Percentiles rank a stretch among this genome's conserved stretches.
These are phyloP conservation scores for Hypoxylon fragiforme DNA, from an alignment of 495 filamentous ascomycete species.

Conservation along the genomic window DNA sequence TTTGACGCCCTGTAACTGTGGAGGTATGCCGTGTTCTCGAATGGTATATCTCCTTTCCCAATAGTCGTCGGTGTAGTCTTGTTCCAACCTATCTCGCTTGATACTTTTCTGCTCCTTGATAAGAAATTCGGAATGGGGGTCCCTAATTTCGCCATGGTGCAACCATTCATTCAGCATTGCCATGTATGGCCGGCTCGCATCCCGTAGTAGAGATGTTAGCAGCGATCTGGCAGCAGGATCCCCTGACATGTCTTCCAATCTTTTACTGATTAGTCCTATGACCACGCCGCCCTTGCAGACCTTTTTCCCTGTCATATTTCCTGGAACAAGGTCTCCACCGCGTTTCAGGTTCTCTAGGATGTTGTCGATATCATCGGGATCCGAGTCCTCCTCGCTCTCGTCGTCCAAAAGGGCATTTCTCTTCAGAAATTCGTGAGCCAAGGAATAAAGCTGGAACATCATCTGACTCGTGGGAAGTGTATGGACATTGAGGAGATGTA, in stretches of 20 bases:
- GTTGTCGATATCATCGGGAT: constrained; percentile 71
- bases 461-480: constrained; percentile 87
- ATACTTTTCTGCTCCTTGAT: constrained; percentile 97
- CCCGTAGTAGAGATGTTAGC: constrained; percentile 77
- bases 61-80: constrained; percentile 98
- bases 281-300: constrained; percentile 94
- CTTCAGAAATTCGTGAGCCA: constrained; percentile 84
- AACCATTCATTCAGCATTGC: constrained; percentile 98
- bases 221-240: constrained; percentile 84
- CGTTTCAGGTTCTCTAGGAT: constrained; percentile 86
- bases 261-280: constrained; percentile 78
- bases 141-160: constrained; percentile 91
- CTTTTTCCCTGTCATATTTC: constrained; percentile 82
- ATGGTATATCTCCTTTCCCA: constrained; percentile 98
- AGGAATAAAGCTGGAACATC: constrained; percentile 80
- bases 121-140: constrained; percentile 91
- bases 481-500: constrained; percentile 90
- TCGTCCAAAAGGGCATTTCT: constrained; percentile 87
- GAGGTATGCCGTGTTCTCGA: constrained; percentile 85
- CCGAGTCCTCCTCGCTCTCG: constrained; percentile 79
- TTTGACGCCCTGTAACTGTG: constrained; percentile 87
- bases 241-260: constrained; percentile 84
- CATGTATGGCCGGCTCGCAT: constrained; percentile 95
- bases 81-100: constrained; percentile 82
- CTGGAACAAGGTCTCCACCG: constrained; percentile 74